Evolutionary conservation across 345 rosid species (phyloP).

Genomic region (Trapa bicornis): DNA sequence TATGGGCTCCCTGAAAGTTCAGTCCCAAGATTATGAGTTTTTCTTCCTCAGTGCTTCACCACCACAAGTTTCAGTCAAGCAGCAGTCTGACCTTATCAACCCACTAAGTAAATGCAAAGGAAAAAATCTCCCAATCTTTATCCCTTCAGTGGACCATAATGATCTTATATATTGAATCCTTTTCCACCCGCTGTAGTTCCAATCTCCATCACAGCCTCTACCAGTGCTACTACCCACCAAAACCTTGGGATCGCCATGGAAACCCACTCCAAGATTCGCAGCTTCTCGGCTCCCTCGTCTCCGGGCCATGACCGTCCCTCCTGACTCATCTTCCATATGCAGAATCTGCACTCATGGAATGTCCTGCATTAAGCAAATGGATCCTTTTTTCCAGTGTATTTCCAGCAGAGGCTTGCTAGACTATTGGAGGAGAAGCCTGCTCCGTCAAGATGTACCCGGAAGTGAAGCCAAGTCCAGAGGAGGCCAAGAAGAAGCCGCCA

Average conservation of each 20-base stretch:
- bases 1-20: no score
- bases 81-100: conserved; percentile 4
- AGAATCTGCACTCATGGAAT: not conserved
- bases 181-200: not conserved
- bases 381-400: conserved; percentile 30
- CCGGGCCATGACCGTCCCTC: conserved; percentile 14
- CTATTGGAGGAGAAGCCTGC: conserved; percentile 53
- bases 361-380: no score
- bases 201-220: conserved; percentile 9
- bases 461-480: conserved; percentile 40
- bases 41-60: not conserved
- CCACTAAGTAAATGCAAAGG: not conserved
- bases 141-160: not conserved
- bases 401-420: conserved; percentile 63
- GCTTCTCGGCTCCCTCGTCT: conserved; percentile 8
- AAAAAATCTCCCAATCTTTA: conserved; percentile 3
- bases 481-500: conserved; percentile 11
- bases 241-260: conserved; percentile 16
- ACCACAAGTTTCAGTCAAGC: conserved; percentile 3
- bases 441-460: conserved; percentile 50
- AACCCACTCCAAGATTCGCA: conserved; percentile 11
- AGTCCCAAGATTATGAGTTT: not conserved
- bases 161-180: not conserved
- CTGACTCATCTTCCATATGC: conserved; percentile 16
- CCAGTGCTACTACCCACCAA: conserved; percentile 16